phyloP scores from a whole-genome alignment of 768 basidiomycete species.

The Serpula lacrymans region DNA sequence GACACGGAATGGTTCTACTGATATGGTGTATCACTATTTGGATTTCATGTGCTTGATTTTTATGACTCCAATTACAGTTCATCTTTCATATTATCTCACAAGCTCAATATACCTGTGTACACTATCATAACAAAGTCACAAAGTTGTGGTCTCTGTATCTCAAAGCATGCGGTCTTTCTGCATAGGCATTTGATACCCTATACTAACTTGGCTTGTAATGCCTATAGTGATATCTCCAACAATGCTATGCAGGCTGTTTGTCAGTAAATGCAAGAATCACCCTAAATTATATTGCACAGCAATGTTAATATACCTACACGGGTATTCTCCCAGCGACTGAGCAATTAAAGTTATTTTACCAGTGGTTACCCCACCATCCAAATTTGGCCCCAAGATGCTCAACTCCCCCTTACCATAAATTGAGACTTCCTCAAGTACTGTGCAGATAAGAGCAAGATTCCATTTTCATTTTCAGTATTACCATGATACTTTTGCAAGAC shows the following conservation, averaged over 20 bases:
- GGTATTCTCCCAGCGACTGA: slow-evolving; percentile 20
- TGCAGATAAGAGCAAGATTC: no score
- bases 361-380: slow-evolving; percentile 19
- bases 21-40: slow-evolving; percentile 18
- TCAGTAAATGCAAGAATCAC: slow-evolving; percentile 6
- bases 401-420: slow-evolving; percentile 7
- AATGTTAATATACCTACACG: slow-evolving; percentile 18
- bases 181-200: slow-evolving; percentile 14
- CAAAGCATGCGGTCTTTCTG: slow-evolving; percentile 16
- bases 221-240: slow-evolving; percentile 3
- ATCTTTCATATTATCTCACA: slow-evolving; percentile 6
- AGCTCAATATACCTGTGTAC: slow-evolving; percentile 11
- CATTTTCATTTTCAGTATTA: not conserved
- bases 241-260: slow-evolving; percentile 9
- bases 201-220: slow-evolving; percentile 11
- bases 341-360: slow-evolving; percentile 20
- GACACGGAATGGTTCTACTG: slow-evolving; percentile 9
- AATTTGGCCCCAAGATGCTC: slow-evolving; percentile 9
- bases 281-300: slow-evolving; percentile 16
- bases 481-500: not conserved
- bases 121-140: slow-evolving; percentile 6
- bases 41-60: no score
- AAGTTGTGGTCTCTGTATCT: slow-evolving; percentile 18
- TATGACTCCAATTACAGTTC: not conserved
- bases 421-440: slow-evolving; percentile 5